These are phyloP conservation scores for Phascolomyces articulosus DNA, from an alignment of 371 early-diverging fungal species.

Conservation along the genomic window DNA sequence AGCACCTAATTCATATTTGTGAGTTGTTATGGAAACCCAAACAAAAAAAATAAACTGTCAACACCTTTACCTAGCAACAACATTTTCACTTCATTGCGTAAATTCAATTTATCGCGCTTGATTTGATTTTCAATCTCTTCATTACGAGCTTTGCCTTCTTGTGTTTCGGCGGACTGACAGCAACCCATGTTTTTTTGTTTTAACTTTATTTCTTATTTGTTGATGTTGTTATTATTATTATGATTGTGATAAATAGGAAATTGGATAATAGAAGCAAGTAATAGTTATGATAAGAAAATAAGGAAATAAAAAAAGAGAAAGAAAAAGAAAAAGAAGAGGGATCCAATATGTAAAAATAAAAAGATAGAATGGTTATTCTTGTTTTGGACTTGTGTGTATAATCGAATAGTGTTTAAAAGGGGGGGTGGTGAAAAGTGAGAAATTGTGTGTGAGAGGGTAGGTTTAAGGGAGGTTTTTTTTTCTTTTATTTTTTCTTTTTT, in stretches of 20 bases:
- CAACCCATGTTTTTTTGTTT: conserved; percentile 75
- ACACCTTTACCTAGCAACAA: conserved; percentile 86
- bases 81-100: conserved; percentile 93
- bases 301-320: conserved; percentile 8
- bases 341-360: background rate
- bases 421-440: background rate
- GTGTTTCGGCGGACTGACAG: conserved; percentile 77
- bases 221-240: too few relatives aligned
- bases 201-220: background rate
- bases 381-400: conserved; percentile 3
- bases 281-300: background rate
- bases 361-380: conserved; percentile 4
- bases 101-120: conserved; percentile 72
- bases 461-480: conserved; percentile 5
- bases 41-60: background rate
- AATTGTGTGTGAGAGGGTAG: too few relatives aligned
- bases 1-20: conserved; percentile 64
- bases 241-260: too few relatives aligned
- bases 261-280: conserved; percentile 12
- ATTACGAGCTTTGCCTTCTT: conserved; percentile 77
- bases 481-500: background rate
- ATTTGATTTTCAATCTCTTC: conserved; percentile 89
- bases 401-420: background rate
- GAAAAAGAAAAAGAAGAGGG: conserved; percentile 15
- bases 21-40: background rate